Evolutionary conservation across 768 basidiomycete species (phyloP), one percentile per base, ranked within the genome.

Genomic region (Cystoderma amianthinum): DNA sequence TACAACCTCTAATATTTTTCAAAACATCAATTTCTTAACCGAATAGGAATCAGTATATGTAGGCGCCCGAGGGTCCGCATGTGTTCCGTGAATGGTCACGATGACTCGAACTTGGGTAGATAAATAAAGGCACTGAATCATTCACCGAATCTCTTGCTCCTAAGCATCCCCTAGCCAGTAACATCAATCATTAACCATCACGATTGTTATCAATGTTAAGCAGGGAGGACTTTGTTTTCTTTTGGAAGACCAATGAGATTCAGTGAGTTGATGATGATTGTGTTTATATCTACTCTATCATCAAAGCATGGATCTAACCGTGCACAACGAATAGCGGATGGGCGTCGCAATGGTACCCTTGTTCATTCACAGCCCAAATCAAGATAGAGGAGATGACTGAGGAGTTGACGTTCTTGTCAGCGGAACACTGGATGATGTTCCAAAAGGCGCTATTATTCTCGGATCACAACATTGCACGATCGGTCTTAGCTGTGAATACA

Each of bases 391-490:
- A 51, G 0, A 45, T 55, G 24, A 50, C 54, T 15, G 60, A 65
- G 42, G 51, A 48, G 2, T 52, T 65, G 17, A 50, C 39, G 1
- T 78, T 78, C 51, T 58, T 56, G 4, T 71, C 73, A 2, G 67
- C 74, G 0, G 80, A 82, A 56, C 78, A 82, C 48, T 81, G 71
- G 70, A 82, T 82, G 80, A 83, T 81, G 80, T 62, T 72, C 30
- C 69, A 72, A 39, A 81, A 82, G 52, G 78, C 79, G 5, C 50
- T 78, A 3, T 48, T 81, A 2, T 82, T 82, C 59, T 49, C 53
- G 10, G 77, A 81, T 48, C 28, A 41, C 7, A 61, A 50, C 4
- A 53, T 73, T 4, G 71, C 74, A 2, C 54, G 63, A 17, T 54
- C 67, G 42, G 66, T 81, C 10, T 49, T 77, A 17, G 56, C 44